Base-by-base conservation (phyloP, 2,329 filamentous ascomycete genomes). In the Cadophora sp. region DNA sequence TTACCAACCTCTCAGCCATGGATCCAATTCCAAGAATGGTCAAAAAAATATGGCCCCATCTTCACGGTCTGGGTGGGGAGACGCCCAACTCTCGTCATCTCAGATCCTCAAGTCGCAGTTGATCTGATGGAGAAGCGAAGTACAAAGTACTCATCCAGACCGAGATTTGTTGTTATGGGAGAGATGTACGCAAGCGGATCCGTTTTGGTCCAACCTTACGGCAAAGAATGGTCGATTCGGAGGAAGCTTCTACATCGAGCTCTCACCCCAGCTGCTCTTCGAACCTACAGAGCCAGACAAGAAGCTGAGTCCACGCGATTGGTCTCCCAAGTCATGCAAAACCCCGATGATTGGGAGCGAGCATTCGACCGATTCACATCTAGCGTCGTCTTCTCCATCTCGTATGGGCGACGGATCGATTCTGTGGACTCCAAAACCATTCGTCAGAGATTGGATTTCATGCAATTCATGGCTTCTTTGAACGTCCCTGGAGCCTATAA, bases 361-460 rank as follows among this genome's bases (percentile, higher is more conserved):
- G 76, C 80, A 20, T 78, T 84, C 27, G 81, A 84, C 70, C 78
- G 81, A 0, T 85, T 83, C 69, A 83, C 83, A 0, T 79, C 80
- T 1, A 82, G 80, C 68, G 78, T 85, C 39, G 82, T 84, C 6
- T 83, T 85, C 68, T 82, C 80, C 5, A 81, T 85, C 4, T 79
- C 82, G 4, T 86, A 85, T 69, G 83, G 84, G 0, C 82, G 83
- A 65, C 80, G 83, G 7, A 81, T 84, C 62, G 81, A 84, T 66
- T 81, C 82, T 1, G 71, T 82, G 22, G 78, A 83, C 24, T 78
- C 84, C 6, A 75, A 80, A 62, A 81, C 85, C 27, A 81, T 85
- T 48, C 78, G 78, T 39, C 78, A 82, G 48, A 77, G 82, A 8
- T 81, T 85, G 71, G 75, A 79, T 39, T 81, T 83, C 71, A 83